Conservation (phyloP, 2,329 filamentous ascomycete genomes). For the Neopestalotiopsis rosae region DNA sequence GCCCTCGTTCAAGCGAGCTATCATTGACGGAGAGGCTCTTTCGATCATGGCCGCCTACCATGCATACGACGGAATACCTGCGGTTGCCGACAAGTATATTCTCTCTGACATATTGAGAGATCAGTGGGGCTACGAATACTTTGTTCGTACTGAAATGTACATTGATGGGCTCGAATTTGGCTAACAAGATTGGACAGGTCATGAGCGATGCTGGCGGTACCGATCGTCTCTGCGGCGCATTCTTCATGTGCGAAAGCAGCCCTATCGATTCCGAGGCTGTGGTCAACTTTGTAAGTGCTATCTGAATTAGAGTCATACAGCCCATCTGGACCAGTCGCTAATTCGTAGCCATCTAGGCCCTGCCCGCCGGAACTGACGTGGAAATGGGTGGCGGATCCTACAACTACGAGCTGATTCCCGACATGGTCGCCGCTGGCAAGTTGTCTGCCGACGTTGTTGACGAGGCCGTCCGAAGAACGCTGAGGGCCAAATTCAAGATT, state of each 20-base stretch:
- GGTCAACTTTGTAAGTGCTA: conserved; percentile 54
- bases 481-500: conserved; percentile 71
- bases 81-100: conserved; percentile 68
- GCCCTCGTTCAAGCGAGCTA: conserved; percentile 70
- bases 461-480: conserved; percentile 67
- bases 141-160: conserved; percentile 44
- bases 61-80: conserved; percentile 74
- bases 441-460: conserved; percentile 66
- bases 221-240: conserved; percentile 68
- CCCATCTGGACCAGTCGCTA: not conserved
- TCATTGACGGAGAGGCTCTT: conserved; percentile 71
- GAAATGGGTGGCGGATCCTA: conserved; percentile 81
- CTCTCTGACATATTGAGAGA: conserved; percentile 72
- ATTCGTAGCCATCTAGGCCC: conserved; percentile 42
- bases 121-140: conserved; percentile 78
- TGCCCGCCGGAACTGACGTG: conserved; percentile 73
- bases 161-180: not conserved
- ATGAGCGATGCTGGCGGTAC: conserved; percentile 73
- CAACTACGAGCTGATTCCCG: conserved; percentile 71
- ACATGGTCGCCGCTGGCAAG: conserved; percentile 65
- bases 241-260: conserved; percentile 65
- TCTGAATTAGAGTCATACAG: conserved; percentile 16
- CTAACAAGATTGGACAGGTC: conserved; percentile 35
- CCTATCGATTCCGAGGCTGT: conserved; percentile 71
- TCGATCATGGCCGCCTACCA: conserved; percentile 78